Evolutionary conservation across 169 alveolate species (phyloP).

Genomic region (Plasmodium malariae): DNA sequence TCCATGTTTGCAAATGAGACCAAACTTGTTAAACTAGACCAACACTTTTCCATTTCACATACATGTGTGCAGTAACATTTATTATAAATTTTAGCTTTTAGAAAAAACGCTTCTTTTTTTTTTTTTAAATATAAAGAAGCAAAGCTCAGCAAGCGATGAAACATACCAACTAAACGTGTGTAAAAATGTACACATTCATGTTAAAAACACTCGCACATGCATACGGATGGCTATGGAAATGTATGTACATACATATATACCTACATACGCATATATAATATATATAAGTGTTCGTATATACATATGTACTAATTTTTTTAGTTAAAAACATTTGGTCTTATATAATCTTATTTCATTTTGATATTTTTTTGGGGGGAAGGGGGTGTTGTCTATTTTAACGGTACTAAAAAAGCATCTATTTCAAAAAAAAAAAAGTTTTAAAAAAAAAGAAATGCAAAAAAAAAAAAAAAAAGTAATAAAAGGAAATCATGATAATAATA

Average conservation of each 20-base stretch:
- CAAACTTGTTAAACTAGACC: too few relatives aligned
- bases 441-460: conserved; percentile 29
- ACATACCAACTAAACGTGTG: too few relatives aligned
- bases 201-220: too few relatives aligned
- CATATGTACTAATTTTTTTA: background rate
- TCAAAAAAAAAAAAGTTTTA: conserved; percentile 40
- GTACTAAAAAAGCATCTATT: conserved; percentile 72
- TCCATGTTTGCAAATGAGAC: too few relatives aligned
- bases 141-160: background rate
- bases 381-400: conserved; percentile 18
- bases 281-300: background rate
- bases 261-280: too few relatives aligned
- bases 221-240: too few relatives aligned
- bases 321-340: background rate
- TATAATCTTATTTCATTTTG: background rate
- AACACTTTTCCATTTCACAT: background rate
- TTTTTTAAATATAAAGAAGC: background rate
- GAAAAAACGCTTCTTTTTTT: too few relatives aligned
- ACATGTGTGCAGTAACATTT: background rate
- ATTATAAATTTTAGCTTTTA: too few relatives aligned
- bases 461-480: conserved; percentile 27
- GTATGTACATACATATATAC: too few relatives aligned
- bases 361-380: conserved; percentile 12
- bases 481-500: conserved; percentile 17
- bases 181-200: too few relatives aligned